Evolutionary conservation across 83 land plant genomes (phyloP).

Genomic region (Diphasiastrum complanatum): DNA sequence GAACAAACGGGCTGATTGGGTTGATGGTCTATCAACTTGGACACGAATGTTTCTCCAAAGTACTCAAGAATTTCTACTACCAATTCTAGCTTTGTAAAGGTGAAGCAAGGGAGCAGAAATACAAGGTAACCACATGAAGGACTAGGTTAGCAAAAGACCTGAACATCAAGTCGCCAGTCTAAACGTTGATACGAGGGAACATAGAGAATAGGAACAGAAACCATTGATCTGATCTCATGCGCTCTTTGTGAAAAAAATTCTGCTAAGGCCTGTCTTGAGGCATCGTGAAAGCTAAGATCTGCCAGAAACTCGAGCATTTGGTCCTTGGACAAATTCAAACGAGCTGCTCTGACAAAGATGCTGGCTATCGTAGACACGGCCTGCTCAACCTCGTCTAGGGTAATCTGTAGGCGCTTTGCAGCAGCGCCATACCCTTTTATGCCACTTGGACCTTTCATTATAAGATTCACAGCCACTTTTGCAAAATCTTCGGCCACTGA

Average conservation of each 20-base stretch:
- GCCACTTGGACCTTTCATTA: conserved; percentile 11
- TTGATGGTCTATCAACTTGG: no score
- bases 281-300: conserved; percentile 7
- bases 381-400: conserved; percentile 14
- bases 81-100: no score
- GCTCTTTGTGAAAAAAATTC: background rate
- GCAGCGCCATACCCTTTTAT: conserved; percentile 12
- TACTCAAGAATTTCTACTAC: no score
- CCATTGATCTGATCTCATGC: conserved; percentile 1
- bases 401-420: conserved; percentile 6
- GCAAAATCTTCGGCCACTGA: conserved; percentile 19
- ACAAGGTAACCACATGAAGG: no score
- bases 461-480: conserved; percentile 9
- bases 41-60: no score
- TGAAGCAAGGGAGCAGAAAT: no score
- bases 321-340: conserved; percentile 6
- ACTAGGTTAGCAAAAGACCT: conserved; percentile 2
- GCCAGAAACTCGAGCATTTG: conserved; percentile 11
- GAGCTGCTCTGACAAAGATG: conserved; percentile 17
- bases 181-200: conserved; percentile 5
- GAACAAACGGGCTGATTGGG: no score
- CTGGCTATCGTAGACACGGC: conserved; percentile 9
- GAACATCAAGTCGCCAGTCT: conserved; percentile 22
- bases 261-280: conserved; percentile 5
- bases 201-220: conserved; percentile 5